Evolutionary conservation across 768 basidiomycete genomes (phyloP).

Genomic region (Tulasnella sp.): DNA sequence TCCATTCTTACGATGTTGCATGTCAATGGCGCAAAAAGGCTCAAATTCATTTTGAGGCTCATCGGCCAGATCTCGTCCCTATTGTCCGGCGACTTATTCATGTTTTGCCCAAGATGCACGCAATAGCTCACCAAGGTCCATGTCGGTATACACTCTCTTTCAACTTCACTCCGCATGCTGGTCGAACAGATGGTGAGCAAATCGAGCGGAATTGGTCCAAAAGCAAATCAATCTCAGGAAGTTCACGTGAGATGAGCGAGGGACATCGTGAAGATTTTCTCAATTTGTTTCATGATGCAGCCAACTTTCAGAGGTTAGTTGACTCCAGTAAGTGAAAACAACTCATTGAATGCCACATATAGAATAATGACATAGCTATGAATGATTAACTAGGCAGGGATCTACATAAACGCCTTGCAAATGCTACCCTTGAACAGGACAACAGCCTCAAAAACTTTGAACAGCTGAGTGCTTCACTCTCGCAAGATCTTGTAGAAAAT

Average conservation of each 20-base stretch:
- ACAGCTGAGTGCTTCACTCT: no score
- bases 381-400: no score
- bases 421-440: no score
- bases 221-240: slow-evolving; percentile 20
- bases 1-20: slow-evolving; percentile 21
- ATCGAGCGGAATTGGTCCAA: slow-evolving; percentile 24
- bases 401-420: no score
- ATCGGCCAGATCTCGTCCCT: neutral
- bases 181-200: slow-evolving; percentile 26
- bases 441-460: no score
- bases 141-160: slow-evolving; percentile 20
- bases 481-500: no score
- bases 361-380: no score
- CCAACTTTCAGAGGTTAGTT: neutral
- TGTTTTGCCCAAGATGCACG: slow-evolving; percentile 19
- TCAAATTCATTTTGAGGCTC: slow-evolving; percentile 15
- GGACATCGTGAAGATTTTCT: slow-evolving; percentile 22
- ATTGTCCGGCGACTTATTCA: neutral
- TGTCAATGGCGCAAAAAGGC: slow-evolving; percentile 22
- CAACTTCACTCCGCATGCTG: slow-evolving; percentile 18
- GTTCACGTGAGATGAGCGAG: slow-evolving; percentile 24
- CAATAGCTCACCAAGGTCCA: slow-evolving; percentile 19
- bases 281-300: neutral
- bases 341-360: no score
- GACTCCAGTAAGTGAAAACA: no score